Evolutionary conservation across 1,139 yeast species (phyloP), one percentile per base, ranked within the genome.

Genomic region (Pichia sp.): DNA sequence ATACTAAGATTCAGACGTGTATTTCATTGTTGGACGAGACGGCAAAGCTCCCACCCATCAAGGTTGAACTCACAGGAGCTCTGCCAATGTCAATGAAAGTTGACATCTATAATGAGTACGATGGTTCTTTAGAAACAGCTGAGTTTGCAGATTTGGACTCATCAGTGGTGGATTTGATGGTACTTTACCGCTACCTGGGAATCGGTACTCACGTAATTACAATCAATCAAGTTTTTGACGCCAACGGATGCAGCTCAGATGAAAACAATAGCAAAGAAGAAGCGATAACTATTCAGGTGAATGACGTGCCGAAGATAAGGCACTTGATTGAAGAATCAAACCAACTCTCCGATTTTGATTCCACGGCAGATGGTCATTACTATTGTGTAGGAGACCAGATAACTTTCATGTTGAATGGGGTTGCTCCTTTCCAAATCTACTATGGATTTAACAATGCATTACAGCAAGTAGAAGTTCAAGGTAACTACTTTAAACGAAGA

Each of bases 331-430:
- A 66, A 34, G 70, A 67, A 38, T 56, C 65, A 1, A 52, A 60
- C 3, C 59, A 54, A n/a, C 15, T 57, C 6, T 52, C 62, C 0
- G 65, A 63, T 13, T 53, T 49, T 13, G 61, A 45, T 13, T 31
- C 51, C 26, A 61, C 74, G 8, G 73, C 72, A 11, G 69, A 78
- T 1, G 67, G 70, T 23, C 71, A 73, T 36, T 76, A 79, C 62
- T 87, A 83, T 64, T 93, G 99, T 77, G 97, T 92, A 42, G 99
- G 99, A 4, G 98, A 93, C 59, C 87, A 88, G 60, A 81, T 93
- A 31, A 77, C 86, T 0, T 89, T 89, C 66, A 81, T 85, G 58
- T 71, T 93, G 58, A 80, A 81, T 13, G 99, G 99, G 5, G 76
- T 80, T 3, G 80, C 96, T 0, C 97, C 97, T 30, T 90, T 89